Evolutionary conservation across 371 early-diverging fungal genomes (phyloP).

Genomic region (Rhizopus microsporus): DNA sequence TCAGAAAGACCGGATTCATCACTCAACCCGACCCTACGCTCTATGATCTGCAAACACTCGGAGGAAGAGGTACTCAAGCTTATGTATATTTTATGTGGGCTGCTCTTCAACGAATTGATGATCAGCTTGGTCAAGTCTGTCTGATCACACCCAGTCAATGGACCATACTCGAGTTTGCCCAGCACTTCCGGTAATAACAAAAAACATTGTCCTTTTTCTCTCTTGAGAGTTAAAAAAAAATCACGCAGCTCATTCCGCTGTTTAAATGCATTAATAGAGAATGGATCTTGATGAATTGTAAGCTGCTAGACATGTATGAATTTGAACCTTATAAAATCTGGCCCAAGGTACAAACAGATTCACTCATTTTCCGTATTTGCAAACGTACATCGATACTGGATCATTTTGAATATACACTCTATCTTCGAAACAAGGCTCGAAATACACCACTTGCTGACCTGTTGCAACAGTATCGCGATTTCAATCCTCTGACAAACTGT

Average conservation of each 20-base stretch:
- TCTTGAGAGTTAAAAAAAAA: no score
- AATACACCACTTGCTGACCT: constrained; percentile 10
- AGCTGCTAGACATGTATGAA: constrained; percentile 58
- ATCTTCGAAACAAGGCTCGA: constrained; percentile 16
- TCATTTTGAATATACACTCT: constrained; percentile 16
- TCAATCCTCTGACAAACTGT: constrained; percentile 9
- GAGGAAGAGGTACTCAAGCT: constrained; percentile 46
- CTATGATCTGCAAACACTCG: constrained; percentile 54
- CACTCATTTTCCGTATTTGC: constrained; percentile 59
- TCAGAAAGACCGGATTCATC: constrained; percentile 62
- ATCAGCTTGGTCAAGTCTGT: constrained; percentile 40
- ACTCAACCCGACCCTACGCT: constrained; percentile 57
- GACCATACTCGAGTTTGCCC: constrained; percentile 63
- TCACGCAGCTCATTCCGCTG: no score
- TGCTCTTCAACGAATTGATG: constrained; percentile 41
- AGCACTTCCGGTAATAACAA: constrained; percentile 45
- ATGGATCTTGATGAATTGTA: constrained; percentile 61
- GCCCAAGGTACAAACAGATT: constrained; percentile 67
- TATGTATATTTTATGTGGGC: constrained; percentile 55
- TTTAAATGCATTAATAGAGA: constrained; percentile 28
- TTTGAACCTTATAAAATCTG: constrained; percentile 71
- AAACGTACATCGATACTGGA: constrained; percentile 28
- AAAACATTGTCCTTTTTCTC: neutral
- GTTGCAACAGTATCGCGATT: constrained; percentile 6
- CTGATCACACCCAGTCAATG: constrained; percentile 66